These are phyloP conservation scores for Gracilaria domingensis DNA, from an alignment of 23 red algal genomes.

Conservation along the genomic window DNA sequence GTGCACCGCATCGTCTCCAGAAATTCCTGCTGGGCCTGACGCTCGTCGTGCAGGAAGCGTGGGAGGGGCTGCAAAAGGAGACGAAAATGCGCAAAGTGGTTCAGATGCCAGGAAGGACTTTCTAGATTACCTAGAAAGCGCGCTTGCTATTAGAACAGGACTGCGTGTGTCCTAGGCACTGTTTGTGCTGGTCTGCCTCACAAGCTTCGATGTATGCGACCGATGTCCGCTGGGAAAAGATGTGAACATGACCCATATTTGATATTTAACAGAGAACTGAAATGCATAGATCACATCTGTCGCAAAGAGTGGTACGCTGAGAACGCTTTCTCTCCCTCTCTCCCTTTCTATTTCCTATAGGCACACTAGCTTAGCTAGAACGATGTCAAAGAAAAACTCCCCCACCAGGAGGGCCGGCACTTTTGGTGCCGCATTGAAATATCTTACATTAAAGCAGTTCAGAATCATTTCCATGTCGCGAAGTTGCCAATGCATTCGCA, in stretches of 20 bases:
- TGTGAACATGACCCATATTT: slow-evolving; percentile 44
- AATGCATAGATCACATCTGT: slow-evolving; percentile 11
- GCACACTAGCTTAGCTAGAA: too few species aligned
- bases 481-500: too few species aligned
- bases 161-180: neutral
- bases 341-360: too few species aligned
- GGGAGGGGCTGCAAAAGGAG: neutral
- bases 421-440: too few species aligned
- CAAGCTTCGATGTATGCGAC: slow-evolving; percentile 20
- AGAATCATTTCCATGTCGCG: too few species aligned
- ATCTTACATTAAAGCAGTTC: too few species aligned
- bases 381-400: too few species aligned
- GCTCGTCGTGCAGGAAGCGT: neutral
- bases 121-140: neutral
- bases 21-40: too few species aligned
- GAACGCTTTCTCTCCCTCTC: too few species aligned
- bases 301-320: neutral
- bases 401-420: too few species aligned
- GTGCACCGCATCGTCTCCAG: too few species aligned
- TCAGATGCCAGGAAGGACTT: neutral
- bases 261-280: neutral
- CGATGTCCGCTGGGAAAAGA: neutral
- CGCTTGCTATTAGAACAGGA: neutral
- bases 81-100: slow-evolving; percentile 2
- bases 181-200: slow-evolving; percentile 15